Base-by-base conservation (phyloP, 306 rosid species). In the Quercus variabilis region DNA sequence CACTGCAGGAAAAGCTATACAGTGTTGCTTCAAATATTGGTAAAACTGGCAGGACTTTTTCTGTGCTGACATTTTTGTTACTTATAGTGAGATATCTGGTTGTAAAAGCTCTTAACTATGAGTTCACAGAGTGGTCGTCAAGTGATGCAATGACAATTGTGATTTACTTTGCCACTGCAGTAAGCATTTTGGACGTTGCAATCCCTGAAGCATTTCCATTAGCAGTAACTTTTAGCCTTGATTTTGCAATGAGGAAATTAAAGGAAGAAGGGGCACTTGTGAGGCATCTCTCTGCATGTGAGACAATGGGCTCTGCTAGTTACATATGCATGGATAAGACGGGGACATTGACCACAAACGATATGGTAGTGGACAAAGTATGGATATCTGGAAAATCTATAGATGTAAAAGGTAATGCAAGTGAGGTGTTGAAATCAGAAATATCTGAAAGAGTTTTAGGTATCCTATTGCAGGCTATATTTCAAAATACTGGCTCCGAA, bases 281-380 rank as follows among this genome's bases (percentile, higher is more conserved):
- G 74, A 92, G 97, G 83, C 97, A 87, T 89, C 97, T 95, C 70
- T 88, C 99, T 71, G 99, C 94, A 23, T 95, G 99, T 75, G 99
- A 95, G 86, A 92, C 99, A 67, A 95, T 95, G 99, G 99, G 99
- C 83, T 95, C 99, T 49, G 90, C 92, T 62, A 86, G 85, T 77
- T 92, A 94, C 89, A 95, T 95, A 80, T 95, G 99, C 90, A 92
- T 96, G 5, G 99, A 95, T 80, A 95, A 95, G 87, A 92, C 98
- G 1, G 99, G 99, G 46, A 92, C 99, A 20, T 76, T 95, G 76
- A 95, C 99, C 60, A 92, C 99, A 68, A 95, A 92, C 80, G 91
- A 81, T 82, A 95, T 95, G 99, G 91, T 89, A 46, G 96, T 95
- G 67, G 84, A 79, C 46, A 91, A 90, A 80, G 26, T 88, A 75